A percentile compares a stretch with the other conserved stretches of the same genome.
Evolutionary conservation across 106 monocot genomes (phyloP).

Genomic region (Triglochin maritima): DNA sequence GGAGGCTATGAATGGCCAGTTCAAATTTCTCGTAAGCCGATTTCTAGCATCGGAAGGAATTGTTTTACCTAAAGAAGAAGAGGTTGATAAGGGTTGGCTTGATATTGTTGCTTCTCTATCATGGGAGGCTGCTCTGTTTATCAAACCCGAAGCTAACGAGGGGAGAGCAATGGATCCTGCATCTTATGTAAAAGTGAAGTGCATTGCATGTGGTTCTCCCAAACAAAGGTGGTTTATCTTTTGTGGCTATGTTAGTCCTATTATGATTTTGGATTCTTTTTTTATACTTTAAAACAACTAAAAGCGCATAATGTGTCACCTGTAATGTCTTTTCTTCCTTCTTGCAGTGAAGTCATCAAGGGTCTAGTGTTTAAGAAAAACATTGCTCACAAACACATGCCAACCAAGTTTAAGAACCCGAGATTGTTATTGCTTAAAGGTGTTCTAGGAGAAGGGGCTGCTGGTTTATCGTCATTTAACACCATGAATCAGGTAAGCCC

Average conservation of each 20-base stretch:
- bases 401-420: slow-evolving; percentile 60
- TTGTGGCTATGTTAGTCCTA: too few species aligned
- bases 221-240: slow-evolving; percentile 43
- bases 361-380: slow-evolving; percentile 95
- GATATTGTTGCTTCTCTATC: slow-evolving; percentile 68
- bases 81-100: slow-evolving; percentile 47
- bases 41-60: slow-evolving; percentile 70
- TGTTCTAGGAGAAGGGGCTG: slow-evolving; percentile 44
- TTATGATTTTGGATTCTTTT: too few species aligned
- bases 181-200: slow-evolving; percentile 87
- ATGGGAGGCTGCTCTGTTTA: slow-evolving; percentile 80
- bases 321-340: not conserved
- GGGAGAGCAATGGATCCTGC: slow-evolving; percentile 96
- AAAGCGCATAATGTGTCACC: too few species aligned
- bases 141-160: slow-evolving; percentile 71
- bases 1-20: slow-evolving; percentile 69
- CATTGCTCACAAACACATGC: slow-evolving; percentile 96
- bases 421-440: slow-evolving; percentile 62
- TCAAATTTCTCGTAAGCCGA: slow-evolving; percentile 52
- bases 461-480: slow-evolving; percentile 73
- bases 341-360: slow-evolving; percentile 81
- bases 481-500: slow-evolving; percentile 64
- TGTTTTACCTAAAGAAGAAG: slow-evolving; percentile 8
- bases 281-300: too few species aligned
- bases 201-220: slow-evolving; percentile 59